A percentile compares a stretch with the other conserved stretches of the same genome.
Evolutionary conservation across 1,139 yeast species (phyloP).

Genomic region (Yamadazyma triangularis): DNA sequence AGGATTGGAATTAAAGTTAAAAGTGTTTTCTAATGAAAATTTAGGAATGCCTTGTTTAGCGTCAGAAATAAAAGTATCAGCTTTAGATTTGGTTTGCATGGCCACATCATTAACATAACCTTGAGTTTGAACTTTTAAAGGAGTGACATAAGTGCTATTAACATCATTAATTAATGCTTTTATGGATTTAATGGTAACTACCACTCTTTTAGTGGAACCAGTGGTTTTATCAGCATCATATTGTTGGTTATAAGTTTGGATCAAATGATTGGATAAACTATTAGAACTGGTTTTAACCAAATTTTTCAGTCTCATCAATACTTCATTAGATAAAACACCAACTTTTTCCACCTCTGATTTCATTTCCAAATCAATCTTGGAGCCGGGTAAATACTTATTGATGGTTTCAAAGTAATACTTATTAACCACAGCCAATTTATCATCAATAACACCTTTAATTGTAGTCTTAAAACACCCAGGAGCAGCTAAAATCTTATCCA

Average conservation of each 20-base stretch:
- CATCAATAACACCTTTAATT: conserved; percentile 4
- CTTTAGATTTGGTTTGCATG: conserved; percentile 30
- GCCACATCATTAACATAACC: conserved; percentile 36
- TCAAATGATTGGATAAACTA: conserved; percentile 28
- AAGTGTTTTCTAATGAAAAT: too few relatives aligned
- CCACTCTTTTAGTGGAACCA: conserved; percentile 23
- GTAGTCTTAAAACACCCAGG: conserved; percentile 13
- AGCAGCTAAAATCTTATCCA: conserved; percentile 13
- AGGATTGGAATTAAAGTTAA: too few relatives aligned
- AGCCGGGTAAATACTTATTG: conserved; percentile 23
- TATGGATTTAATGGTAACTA: conserved; percentile 35
- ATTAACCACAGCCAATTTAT: conserved; percentile 15
- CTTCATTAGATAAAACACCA: conserved; percentile 10
- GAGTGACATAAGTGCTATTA: conserved; percentile 35
- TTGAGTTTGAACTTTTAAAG: conserved; percentile 39
- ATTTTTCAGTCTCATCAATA: conserved; percentile 22
- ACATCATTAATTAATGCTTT: conserved; percentile 30
- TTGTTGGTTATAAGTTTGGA: conserved; percentile 34
- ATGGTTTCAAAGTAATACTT: conserved; percentile 25
- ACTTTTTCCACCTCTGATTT: not conserved
- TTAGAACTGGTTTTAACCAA: conserved; percentile 25
- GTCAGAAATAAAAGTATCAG: conserved; percentile 30
- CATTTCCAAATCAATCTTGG: not conserved
- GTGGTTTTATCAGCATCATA: conserved; percentile 14
- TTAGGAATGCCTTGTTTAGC: conserved; percentile 26